Evolutionary conservation across 2,329 filamentous ascomycete genomes (phyloP).

Genomic region (Trichoderma sp.): DNA sequence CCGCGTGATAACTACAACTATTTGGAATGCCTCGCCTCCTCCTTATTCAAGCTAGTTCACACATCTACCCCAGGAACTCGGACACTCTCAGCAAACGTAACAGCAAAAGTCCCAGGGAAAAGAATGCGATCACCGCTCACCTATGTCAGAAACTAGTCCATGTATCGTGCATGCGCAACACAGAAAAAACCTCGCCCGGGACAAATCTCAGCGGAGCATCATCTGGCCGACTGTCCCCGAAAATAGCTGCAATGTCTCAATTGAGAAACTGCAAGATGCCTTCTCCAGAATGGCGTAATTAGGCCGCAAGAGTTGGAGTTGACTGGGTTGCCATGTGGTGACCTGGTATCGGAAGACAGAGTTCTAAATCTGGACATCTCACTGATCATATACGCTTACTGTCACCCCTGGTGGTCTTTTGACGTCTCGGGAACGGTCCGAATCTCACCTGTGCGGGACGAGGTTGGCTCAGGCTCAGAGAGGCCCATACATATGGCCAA

Average conservation of each 20-base stretch:
- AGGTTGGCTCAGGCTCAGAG: no score
- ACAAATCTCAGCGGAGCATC: conserved; percentile 1
- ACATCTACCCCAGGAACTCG: neutral
- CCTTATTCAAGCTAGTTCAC: no score
- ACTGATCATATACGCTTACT: neutral
- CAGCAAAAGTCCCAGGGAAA: neutral
- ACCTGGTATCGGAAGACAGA: neutral
- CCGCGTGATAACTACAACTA: no score
- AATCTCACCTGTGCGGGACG: neutral
- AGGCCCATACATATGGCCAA: neutral
- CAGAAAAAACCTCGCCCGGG: neutral
- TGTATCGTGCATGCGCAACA: conserved; percentile 1
- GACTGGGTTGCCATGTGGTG: neutral
- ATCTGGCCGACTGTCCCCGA: conserved; percentile 12
- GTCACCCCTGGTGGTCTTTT: neutral
- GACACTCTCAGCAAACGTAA: neutral
- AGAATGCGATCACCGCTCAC: neutral
- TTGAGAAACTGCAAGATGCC: neutral
- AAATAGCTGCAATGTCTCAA: neutral
- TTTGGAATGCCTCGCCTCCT: no score
- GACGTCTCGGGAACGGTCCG: conserved; percentile 9
- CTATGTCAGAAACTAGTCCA: conserved; percentile 17
- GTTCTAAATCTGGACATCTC: neutral
- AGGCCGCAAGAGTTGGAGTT: neutral
- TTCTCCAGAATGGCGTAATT: neutral